A percentile compares a stretch with the other conserved stretches of the same genome.
phyloP scores from a whole-genome alignment of 331 rosid genomes.

The Malus hybrid region DNA sequence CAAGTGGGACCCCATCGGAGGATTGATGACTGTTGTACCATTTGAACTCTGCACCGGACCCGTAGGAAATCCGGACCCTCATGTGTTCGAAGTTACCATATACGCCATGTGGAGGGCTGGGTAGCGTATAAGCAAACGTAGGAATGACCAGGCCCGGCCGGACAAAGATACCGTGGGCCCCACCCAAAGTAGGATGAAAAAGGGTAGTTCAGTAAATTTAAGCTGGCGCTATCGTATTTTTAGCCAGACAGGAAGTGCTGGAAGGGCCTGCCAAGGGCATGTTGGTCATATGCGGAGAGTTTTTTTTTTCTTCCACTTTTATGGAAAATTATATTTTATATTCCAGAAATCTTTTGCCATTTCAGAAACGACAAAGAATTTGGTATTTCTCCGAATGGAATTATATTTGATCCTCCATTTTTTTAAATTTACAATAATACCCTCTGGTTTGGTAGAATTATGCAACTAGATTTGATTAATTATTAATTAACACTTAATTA shows the following conservation, averaged over 20 bases:
- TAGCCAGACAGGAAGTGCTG: neutral
- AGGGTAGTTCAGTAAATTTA: slow-evolving; percentile 6
- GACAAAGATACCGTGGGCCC: slow-evolving; percentile 25
- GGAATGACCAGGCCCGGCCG: neutral
- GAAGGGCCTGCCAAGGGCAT: neutral
- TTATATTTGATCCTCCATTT: neutral
- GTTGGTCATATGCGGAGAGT: neutral
- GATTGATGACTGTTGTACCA: neutral
- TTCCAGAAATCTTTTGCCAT: slow-evolving; percentile 19
- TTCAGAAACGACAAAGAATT: slow-evolving; percentile 42
- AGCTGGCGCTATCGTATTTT: neutral
- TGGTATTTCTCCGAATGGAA: neutral
- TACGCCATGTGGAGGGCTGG: slow-evolving; percentile 3
- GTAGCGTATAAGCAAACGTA: neutral
- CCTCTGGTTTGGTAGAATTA: slow-evolving; percentile 6
- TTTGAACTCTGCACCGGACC: neutral
- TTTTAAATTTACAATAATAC: slow-evolving; percentile 26
- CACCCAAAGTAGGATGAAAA: neutral
- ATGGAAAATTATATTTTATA: slow-evolving; percentile 3
- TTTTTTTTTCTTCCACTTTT: neutral
- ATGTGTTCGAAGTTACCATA: neutral
- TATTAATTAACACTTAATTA: neutral
- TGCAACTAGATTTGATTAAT: neutral
- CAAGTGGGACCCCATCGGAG: slow-evolving; percentile 27
- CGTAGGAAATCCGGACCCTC: neutral